Conservation (phyloP, 2,329 filamentous ascomycete genomes). For the Pseudogymnoascus sp. region DNA sequence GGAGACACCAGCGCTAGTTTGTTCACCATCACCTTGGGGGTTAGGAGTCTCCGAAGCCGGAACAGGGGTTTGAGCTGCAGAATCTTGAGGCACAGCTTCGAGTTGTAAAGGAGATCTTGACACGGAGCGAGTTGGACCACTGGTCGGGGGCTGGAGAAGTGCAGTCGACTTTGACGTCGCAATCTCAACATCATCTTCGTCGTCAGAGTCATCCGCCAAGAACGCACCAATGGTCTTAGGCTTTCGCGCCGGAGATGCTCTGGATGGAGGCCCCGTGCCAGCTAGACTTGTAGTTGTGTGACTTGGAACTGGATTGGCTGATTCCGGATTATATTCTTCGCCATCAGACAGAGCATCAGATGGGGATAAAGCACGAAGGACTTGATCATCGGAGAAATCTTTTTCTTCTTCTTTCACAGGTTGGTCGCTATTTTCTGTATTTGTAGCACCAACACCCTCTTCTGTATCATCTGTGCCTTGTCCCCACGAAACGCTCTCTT, state of each 20-base stretch:
- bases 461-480: constrained; percentile 19
- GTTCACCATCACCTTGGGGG: constrained; percentile 10
- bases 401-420: constrained; percentile 27
- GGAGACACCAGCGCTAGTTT: constrained; percentile 7
- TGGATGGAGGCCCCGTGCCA: constrained; percentile 26
- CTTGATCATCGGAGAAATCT: constrained; percentile 28
- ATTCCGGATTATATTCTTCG: constrained; percentile 26
- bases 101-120: constrained; percentile 7
- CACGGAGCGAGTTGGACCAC: constrained; percentile 19
- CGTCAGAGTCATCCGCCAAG: constrained; percentile 29
- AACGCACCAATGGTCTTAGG: constrained; percentile 28
- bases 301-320: constrained; percentile 19
- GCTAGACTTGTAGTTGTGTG: constrained; percentile 21
- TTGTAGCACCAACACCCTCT: constrained; percentile 25
- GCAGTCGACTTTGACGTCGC: constrained; percentile 15
- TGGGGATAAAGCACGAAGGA: constrained; percentile 29
- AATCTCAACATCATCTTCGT: constrained; percentile 23
- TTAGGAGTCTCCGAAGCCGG: constrained; percentile 12
- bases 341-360: constrained; percentile 25
- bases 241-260: constrained; percentile 20
- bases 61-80: neutral
- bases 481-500: constrained; percentile 26
- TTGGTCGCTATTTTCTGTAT: constrained; percentile 28
- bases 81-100: constrained; percentile 6
- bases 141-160: constrained; percentile 21